Percentiles rank a stretch among this genome's conserved stretches.
phyloP scores from a whole-genome alignment of 352 stramenopile genomes.

The Bremia lactucae region DNA sequence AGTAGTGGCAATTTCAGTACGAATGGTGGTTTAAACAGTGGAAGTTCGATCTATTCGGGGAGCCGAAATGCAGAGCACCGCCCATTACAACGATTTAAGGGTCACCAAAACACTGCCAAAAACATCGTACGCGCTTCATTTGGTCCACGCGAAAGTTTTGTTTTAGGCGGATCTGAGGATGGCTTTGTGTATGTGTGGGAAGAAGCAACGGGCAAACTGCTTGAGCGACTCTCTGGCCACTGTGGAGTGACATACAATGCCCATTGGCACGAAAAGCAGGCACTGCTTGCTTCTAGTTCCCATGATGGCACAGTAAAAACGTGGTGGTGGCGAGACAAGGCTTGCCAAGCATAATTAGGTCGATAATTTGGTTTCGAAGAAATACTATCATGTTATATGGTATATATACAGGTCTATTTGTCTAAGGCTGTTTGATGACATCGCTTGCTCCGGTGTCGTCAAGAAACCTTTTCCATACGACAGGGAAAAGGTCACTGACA shows the following conservation, averaged over 20 bases:
- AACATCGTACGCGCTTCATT: conserved; percentile 82
- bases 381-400: conserved; percentile 22
- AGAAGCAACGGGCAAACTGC: conserved; percentile 70
- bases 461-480: conserved; percentile 67
- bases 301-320: conserved; percentile 86
- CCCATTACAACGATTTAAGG: conserved; percentile 80
- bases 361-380: neutral
- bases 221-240: conserved; percentile 72
- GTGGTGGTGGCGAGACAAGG: conserved; percentile 81
- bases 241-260: conserved; percentile 77
- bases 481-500: conserved; percentile 54
- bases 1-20: conserved; percentile 20
- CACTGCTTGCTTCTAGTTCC: conserved; percentile 73
- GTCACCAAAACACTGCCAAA: conserved; percentile 84
- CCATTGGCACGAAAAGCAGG: conserved; percentile 80
- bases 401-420: conserved; percentile 15
- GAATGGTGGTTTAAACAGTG: conserved; percentile 12
- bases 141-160: conserved; percentile 74
- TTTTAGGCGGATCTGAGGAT: conserved; percentile 80
- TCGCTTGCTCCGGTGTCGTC: conserved; percentile 33
- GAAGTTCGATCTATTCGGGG: conserved; percentile 14
- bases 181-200: conserved; percentile 84
- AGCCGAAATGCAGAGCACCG: conserved; percentile 41
- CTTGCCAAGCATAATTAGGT: conserved; percentile 8
- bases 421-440: conserved; percentile 18